Percentiles rank a stretch among this genome's conserved stretches.
These are phyloP conservation scores for Gloeostereum incarnatum DNA, from an alignment of 768 basidiomycete genomes.

Conservation along the genomic window DNA sequence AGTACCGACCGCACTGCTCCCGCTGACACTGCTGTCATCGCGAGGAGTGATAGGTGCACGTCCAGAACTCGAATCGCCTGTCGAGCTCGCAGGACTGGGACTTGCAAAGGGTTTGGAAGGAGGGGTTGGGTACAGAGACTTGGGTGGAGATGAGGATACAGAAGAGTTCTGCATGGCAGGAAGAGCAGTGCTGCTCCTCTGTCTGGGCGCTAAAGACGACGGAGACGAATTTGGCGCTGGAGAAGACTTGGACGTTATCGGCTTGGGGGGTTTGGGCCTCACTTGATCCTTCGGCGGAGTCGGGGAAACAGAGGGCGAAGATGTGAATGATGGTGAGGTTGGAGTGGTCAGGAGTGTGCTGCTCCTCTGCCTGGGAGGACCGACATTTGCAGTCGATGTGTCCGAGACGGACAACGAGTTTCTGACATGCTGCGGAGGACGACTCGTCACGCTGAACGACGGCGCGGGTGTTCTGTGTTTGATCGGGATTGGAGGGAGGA, in stretches of 20 bases:
- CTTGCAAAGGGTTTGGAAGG: slow-evolving; percentile 51
- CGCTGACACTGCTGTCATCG: slow-evolving; percentile 60
- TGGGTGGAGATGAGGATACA: background rate
- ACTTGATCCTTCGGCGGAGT: background rate
- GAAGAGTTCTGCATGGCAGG: slow-evolving; percentile 6
- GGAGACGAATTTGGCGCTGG: background rate
- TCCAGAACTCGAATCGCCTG: slow-evolving; percentile 77
- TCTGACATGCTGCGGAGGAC: slow-evolving; percentile 28
- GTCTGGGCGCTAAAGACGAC: slow-evolving; percentile 12
- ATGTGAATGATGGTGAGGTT: slow-evolving; percentile 2
- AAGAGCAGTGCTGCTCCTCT: slow-evolving; percentile 31
- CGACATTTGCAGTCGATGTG: background rate
- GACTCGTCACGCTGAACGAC: slow-evolving; percentile 54
- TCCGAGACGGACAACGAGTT: background rate
- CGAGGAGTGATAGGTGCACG: slow-evolving; percentile 66
- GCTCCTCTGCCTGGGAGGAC: slow-evolving; percentile 1
- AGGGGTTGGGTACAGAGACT: slow-evolving; percentile 9
- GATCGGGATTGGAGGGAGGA: slow-evolving; percentile 49
- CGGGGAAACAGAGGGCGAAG: background rate
- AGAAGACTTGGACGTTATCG: background rate
- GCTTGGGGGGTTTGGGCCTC: background rate
- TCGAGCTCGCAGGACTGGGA: slow-evolving; percentile 77
- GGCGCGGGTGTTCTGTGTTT: slow-evolving; percentile 44
- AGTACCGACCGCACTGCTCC: slow-evolving; percentile 11
- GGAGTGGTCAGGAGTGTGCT: background rate